Percentiles rank a stretch among this genome's conserved stretches.
These are phyloP conservation scores for Sarocladiaceae sp. DNA, from an alignment of 2,329 filamentous ascomycete genomes.

Conservation along the genomic window DNA sequence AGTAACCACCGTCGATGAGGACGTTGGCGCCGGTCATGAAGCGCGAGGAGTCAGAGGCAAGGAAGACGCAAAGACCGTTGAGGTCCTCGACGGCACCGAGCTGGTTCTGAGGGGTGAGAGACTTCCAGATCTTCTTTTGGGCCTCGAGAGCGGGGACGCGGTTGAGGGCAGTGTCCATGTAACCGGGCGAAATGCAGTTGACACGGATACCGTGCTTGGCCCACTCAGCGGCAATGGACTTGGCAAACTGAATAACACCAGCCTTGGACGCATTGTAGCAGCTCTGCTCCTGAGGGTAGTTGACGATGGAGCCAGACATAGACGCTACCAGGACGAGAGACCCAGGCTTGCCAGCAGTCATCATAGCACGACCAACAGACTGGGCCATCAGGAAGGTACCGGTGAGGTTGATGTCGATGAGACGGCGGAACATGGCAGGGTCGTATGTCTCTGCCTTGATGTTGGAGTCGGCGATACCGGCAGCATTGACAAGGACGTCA, in stretches of 20 bases:
- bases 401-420: conserved; percentile 77
- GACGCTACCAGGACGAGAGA: conserved; percentile 71
- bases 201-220: conserved; percentile 74
- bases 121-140: conserved; percentile 77
- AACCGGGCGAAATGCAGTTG: conserved; percentile 78
- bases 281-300: conserved; percentile 77
- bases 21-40: conserved; percentile 77
- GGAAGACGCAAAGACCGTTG: conserved; percentile 70
- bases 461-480: conserved; percentile 77
- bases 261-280: conserved; percentile 84
- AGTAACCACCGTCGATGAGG: conserved; percentile 65
- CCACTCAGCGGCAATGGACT: conserved; percentile 80
- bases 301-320: conserved; percentile 79
- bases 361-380: conserved; percentile 66
- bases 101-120: conserved; percentile 65
- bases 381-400: conserved; percentile 74
- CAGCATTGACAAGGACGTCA: conserved; percentile 73
- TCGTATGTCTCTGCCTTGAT: conserved; percentile 76
- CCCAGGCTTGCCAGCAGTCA: conserved; percentile 62
- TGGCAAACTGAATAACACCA: conserved; percentile 69
- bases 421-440: conserved; percentile 66
- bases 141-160: conserved; percentile 70
- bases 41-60: conserved; percentile 63
- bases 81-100: conserved; percentile 69
- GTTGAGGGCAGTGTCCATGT: conserved; percentile 82